These are phyloP conservation scores for Penicillium sp. DNA, from an alignment of 2,329 filamentous ascomycete species.

Conservation along the genomic window DNA sequence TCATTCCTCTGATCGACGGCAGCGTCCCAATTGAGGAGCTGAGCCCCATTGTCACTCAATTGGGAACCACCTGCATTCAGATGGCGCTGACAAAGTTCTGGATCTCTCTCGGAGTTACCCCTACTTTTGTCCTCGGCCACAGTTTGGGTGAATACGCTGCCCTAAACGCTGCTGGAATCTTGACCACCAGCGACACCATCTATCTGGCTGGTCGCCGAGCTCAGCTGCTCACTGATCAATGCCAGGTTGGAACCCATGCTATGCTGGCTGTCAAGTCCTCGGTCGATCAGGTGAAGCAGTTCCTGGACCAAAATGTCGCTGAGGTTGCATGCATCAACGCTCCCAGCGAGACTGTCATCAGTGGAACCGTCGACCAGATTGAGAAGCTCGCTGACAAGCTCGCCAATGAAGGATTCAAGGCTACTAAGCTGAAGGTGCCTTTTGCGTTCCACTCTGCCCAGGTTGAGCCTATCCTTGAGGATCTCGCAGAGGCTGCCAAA, in stretches of 20 bases:
- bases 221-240: conserved; percentile 41
- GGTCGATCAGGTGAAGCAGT: conserved; percentile 31
- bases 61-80: conserved; percentile 41
- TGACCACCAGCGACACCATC: conserved; percentile 39
- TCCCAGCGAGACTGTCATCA: conserved; percentile 45
- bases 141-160: conserved; percentile 46
- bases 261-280: conserved; percentile 47
- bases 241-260: conserved; percentile 42
- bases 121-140: conserved; percentile 43
- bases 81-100: conserved; percentile 42
- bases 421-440: conserved; percentile 44
- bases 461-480: conserved; percentile 46
- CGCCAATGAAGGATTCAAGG: conserved; percentile 38
- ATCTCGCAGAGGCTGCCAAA: conserved; percentile 39
- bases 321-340: conserved; percentile 45
- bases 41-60: conserved; percentile 34
- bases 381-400: conserved; percentile 37
- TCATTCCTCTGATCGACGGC: conserved; percentile 28
- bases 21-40: conserved; percentile 21
- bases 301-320: conserved; percentile 30
- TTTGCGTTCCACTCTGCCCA: conserved; percentile 50
- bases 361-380: conserved; percentile 38
- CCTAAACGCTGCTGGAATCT: conserved; percentile 38
- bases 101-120: conserved; percentile 32
- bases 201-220: conserved; percentile 43